phyloP scores from a whole-genome alignment of 805 yeast species.

The Monosporozyma yasuniensis region DNA sequence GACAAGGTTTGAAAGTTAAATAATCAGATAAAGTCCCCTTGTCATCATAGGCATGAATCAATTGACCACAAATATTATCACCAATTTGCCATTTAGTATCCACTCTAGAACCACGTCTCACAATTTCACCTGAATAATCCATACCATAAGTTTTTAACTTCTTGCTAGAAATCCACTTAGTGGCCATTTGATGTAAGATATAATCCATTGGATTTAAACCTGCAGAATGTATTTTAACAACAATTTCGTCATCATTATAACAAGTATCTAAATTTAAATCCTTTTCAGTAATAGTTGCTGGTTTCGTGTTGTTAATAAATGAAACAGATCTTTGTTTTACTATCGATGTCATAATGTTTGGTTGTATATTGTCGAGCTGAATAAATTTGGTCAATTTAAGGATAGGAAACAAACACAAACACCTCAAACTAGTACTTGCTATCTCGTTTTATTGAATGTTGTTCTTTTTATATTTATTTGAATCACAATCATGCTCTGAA shows the following conservation, averaged over 20 bases:
- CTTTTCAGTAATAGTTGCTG: slow-evolving; percentile 11
- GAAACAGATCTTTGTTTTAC: slow-evolving; percentile 19
- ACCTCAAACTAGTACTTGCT: too few relatives aligned
- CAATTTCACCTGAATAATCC: slow-evolving; percentile 26
- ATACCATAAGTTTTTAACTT: slow-evolving; percentile 17
- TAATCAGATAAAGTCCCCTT: slow-evolving; percentile 42
- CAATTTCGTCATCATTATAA: slow-evolving; percentile 20
- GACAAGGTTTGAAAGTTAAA: slow-evolving; percentile 32
- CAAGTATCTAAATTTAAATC: slow-evolving; percentile 21
- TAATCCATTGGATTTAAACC: slow-evolving; percentile 28
- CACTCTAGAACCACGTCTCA: slow-evolving; percentile 17
- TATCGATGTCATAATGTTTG: not conserved
- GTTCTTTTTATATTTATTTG: too few relatives aligned
- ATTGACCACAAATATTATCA: slow-evolving; percentile 22
- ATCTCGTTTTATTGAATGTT: too few relatives aligned
- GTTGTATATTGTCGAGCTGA: too few relatives aligned
- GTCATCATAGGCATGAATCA: slow-evolving; percentile 14
- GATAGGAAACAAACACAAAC: too few relatives aligned
- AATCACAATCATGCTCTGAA: too few relatives aligned
- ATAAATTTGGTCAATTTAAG: too few relatives aligned
- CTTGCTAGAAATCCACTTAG: slow-evolving; percentile 5
- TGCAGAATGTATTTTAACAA: slow-evolving; percentile 25
- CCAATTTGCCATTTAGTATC: slow-evolving; percentile 14
- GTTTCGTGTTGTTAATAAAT: slow-evolving; percentile 13
- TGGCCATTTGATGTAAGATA: slow-evolving; percentile 11